Percentiles rank a stretch among this genome's conserved stretches.
Conservation (phyloP, 495 filamentous ascomycete genomes). For the Tuber calosporum region DNA sequence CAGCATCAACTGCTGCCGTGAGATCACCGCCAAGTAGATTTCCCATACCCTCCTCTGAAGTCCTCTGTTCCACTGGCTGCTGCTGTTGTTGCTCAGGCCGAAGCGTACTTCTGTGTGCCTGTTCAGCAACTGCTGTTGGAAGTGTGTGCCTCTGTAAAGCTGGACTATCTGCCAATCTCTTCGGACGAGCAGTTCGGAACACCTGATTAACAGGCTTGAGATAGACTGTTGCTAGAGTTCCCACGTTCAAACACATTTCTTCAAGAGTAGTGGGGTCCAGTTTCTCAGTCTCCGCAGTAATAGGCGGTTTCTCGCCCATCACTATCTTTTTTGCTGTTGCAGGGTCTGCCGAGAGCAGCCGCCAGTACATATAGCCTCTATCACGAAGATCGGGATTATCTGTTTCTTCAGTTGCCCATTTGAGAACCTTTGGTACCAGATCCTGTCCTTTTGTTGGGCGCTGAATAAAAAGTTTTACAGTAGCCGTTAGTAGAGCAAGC, state of each 20-base stretch:
- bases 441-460: constrained; percentile 90
- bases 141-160: constrained; percentile 66
- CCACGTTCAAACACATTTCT: constrained; percentile 94
- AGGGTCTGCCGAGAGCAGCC: constrained; percentile 88
- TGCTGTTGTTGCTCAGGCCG: constrained; percentile 30
- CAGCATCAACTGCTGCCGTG: constrained; percentile 66
- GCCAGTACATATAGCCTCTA: constrained; percentile 99
- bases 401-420: constrained; percentile 98
- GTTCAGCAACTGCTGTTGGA: constrained; percentile 49
- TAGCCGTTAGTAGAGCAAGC: constrained; percentile 87
- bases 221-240: constrained; percentile 93
- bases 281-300: constrained; percentile 93
- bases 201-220: constrained; percentile 96
- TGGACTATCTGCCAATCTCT: constrained; percentile 69
- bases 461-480: constrained; percentile 97
- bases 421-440: constrained; percentile 89
- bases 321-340: constrained; percentile 77
- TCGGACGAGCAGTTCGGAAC: constrained; percentile 80
- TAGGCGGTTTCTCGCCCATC: constrained; percentile 94
- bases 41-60: constrained; percentile 8
- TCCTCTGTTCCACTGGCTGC: constrained; percentile 31
- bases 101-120: constrained; percentile 48
- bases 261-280: constrained; percentile 85
- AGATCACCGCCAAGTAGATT: constrained; percentile 42
- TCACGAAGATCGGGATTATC: constrained; percentile 96